Conservation (phyloP, 176 grass and related monocot species). For the Dendrocalamus sinicus region DNA sequence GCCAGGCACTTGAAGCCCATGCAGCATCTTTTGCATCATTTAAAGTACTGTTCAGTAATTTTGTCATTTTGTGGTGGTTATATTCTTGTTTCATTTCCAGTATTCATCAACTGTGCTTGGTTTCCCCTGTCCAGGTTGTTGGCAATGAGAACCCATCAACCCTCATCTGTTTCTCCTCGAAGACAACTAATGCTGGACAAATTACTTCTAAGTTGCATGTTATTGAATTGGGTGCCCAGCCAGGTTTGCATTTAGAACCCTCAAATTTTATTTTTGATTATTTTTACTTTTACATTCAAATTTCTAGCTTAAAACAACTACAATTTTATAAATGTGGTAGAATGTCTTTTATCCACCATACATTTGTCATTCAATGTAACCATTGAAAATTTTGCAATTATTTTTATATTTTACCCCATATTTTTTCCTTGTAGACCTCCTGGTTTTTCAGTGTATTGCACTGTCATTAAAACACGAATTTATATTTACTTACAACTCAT, state of each 20-base stretch:
- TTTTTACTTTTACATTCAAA: background rate
- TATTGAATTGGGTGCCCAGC: constrained; percentile 90
- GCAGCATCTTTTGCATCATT: constrained; percentile 94
- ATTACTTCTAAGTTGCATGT: constrained; percentile 89
- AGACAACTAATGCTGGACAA: constrained; percentile 88
- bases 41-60: constrained; percentile 56
- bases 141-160: constrained; percentile 95
- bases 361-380: background rate
- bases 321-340: background rate
- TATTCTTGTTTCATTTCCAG: constrained; percentile 21
- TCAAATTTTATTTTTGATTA: constrained; percentile 19
- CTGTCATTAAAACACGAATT: background rate
- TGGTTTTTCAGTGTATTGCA: background rate
- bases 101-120: constrained; percentile 3
- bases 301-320: constrained; percentile 2
- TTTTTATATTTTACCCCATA: background rate
- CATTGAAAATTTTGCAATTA: background rate
- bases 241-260: constrained; percentile 62
- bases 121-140: constrained; percentile 59
- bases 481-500: background rate
- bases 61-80: constrained; percentile 21
- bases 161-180: constrained; percentile 93
- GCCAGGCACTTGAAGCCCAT: constrained; percentile 99
- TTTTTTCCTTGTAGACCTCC: background rate
- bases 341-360: constrained; percentile 16